Evolutionary conservation across 371 early-diverging fungal genomes (phyloP), one percentile per base, ranked within the genome.

Genomic region (Circinella umbellata): DNA sequence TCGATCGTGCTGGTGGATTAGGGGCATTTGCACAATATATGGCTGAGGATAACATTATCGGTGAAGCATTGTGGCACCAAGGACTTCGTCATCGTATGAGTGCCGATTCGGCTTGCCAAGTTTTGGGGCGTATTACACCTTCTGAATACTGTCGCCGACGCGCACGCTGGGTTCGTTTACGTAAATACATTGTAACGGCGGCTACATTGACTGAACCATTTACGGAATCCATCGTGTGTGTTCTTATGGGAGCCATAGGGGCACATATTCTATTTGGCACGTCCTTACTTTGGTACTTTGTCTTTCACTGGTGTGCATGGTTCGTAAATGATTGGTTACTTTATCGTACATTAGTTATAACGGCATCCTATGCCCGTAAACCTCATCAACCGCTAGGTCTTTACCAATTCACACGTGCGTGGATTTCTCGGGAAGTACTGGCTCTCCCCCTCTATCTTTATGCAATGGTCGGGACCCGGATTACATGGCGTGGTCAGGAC

Each of bases 11-110:
- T 35, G 98, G 96, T 5, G 98, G 97, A 0, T 77, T 98, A 46
- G 88, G 76, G 9, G 81, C 90, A 18, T 97, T 96, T 84, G 95
- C 91, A 42, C 83, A 93, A 75, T 97, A 88, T 80, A 90, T 98
- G 90, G 92, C 94, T 13, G 99, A 98, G 74, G 99, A 98, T 76
- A 97, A 98, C 78, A 88, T 94, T 61, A 91, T 98, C 63, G 98
- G 94, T 9, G 91, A 91, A 51, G 91, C 90, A 9, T 77, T 98
- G 46, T 95, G 93, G 94, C 83, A 86, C 64, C 79, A 84, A 67
- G 96, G 96, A 7, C 84, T 89, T 65, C 75, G 89, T 63, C 98
- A 98, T 77, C 80, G 81, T 36, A 94, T 97, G 92, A 92, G 94
- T 20, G 84, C 87, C 18, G 96, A 96, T 71, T 73, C 90, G 34